A percentile compares a stretch with the other conserved stretches of the same genome.
phyloP scores from a whole-genome alignment of 257 asterid genomes.

The Solanum gandarillasii region DNA sequence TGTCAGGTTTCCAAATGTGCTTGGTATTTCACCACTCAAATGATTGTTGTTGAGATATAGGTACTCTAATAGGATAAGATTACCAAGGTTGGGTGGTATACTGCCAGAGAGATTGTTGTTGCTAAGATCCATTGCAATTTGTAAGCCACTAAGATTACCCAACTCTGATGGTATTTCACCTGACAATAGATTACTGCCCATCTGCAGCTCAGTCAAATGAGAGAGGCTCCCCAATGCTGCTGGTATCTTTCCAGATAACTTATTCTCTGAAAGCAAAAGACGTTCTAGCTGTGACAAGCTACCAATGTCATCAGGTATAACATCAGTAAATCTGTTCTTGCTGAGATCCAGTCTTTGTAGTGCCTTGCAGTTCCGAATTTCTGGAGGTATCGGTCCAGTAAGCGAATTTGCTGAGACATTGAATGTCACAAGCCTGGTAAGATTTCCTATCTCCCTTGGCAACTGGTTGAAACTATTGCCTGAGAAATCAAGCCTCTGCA shows the following conservation, averaged over 20 bases:
- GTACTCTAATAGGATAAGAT: constrained; percentile 61
- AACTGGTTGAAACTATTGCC: constrained; percentile 53
- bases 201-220: constrained; percentile 78
- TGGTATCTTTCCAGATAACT: constrained; percentile 62
- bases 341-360: constrained; percentile 88
- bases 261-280: constrained; percentile 61
- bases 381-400: constrained; percentile 47
- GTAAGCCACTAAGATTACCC: constrained; percentile 62
- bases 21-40: constrained; percentile 70
- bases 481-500: constrained; percentile 84
- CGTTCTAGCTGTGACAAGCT: constrained; percentile 66
- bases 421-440: constrained; percentile 61
- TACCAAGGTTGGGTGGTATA: constrained; percentile 77
- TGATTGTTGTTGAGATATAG: constrained; percentile 63
- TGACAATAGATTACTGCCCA: constrained; percentile 68
- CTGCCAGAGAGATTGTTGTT: constrained; percentile 57
- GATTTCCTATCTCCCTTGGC: constrained; percentile 63
- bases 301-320: constrained; percentile 55
- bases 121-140: constrained; percentile 81
- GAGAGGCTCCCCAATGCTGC: constrained; percentile 67
- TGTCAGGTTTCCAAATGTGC: constrained; percentile 62
- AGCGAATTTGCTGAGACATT: constrained; percentile 59
- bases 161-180: constrained; percentile 76
- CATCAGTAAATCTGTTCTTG: constrained; percentile 42
- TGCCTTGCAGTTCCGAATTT: constrained; percentile 55